phyloP scores from a whole-genome alignment of 2,329 filamentous ascomycete species.

The Ramichloridium luteum region DNA sequence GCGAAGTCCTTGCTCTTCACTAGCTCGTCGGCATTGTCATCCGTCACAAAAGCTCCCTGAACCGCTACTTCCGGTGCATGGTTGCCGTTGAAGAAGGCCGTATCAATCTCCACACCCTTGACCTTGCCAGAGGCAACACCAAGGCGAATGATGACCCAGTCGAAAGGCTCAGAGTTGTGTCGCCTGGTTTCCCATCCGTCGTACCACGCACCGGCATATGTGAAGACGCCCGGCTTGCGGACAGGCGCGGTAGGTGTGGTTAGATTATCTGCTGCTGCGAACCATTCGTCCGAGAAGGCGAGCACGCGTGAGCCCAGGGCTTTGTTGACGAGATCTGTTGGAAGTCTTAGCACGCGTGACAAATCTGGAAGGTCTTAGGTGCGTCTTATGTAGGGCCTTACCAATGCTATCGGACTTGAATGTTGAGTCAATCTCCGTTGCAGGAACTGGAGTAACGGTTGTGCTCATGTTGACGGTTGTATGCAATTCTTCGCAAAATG shows the following conservation, averaged over 20 bases:
- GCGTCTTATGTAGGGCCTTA: slow-evolving; percentile 12
- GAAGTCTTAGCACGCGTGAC: slow-evolving; percentile 12
- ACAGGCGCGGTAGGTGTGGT: slow-evolving; percentile 44
- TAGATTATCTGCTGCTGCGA: slow-evolving; percentile 47
- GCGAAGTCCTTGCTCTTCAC: slow-evolving; percentile 34
- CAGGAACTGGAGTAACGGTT: slow-evolving; percentile 28
- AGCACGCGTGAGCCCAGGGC: slow-evolving; percentile 41
- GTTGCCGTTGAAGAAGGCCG: slow-evolving; percentile 70
- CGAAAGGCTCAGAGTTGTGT: slow-evolving; percentile 45
- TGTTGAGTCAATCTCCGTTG: slow-evolving; percentile 40
- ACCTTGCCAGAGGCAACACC: slow-evolving; percentile 58
- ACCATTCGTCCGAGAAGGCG: slow-evolving; percentile 49
- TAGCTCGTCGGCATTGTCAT: slow-evolving; percentile 49
- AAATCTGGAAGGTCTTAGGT: not conserved
- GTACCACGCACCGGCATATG: slow-evolving; percentile 51
- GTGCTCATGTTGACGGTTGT: not conserved
- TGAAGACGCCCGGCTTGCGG: slow-evolving; percentile 45
- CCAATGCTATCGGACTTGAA: slow-evolving; percentile 45
- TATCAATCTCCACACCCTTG: slow-evolving; percentile 66
- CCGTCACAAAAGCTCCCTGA: slow-evolving; percentile 57
- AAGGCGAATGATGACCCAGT: slow-evolving; percentile 48
- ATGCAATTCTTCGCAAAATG: too few species aligned
- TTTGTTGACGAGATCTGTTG: slow-evolving; percentile 40
- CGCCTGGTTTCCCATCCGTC: slow-evolving; percentile 53
- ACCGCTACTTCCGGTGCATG: slow-evolving; percentile 69